Evolutionary conservation across 768 basidiomycete genomes (phyloP).

Genomic region (Agrocybe chaxingu): DNA sequence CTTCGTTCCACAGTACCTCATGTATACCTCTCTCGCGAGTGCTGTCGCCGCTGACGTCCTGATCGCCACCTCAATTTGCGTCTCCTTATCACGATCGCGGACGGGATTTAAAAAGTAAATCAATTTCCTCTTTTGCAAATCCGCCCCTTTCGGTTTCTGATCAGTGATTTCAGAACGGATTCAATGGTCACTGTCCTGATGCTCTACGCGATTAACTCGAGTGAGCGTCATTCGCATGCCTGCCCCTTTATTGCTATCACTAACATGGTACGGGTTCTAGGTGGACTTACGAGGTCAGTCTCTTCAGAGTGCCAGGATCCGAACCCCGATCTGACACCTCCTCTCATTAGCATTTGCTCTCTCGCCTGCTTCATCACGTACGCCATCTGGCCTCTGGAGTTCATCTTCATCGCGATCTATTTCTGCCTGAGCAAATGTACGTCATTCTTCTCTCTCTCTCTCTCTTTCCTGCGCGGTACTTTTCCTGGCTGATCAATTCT

Average conservation of each 20-base stretch:
- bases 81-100: constrained; percentile 43
- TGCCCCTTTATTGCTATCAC: neutral
- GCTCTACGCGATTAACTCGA: constrained; percentile 47
- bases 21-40: constrained; percentile 28
- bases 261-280: constrained; percentile 10
- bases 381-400: constrained; percentile 39
- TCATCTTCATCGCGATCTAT: constrained; percentile 44
- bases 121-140: neutral
- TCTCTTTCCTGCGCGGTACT: neutral
- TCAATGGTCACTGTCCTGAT: constrained; percentile 41
- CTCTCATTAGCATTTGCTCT: constrained; percentile 22
- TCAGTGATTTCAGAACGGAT: constrained; percentile 33
- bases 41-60: constrained; percentile 38
- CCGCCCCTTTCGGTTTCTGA: neutral
- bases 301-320: neutral
- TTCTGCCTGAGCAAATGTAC: constrained; percentile 43
- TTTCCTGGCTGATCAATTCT: neutral
- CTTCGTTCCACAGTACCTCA: constrained; percentile 18
- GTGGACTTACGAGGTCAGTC: constrained; percentile 30
- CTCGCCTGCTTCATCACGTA: constrained; percentile 30
- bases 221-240: constrained; percentile 24
- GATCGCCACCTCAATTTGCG: constrained; percentile 42
- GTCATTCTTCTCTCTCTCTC: constrained; percentile 3
- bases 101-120: constrained; percentile 47
- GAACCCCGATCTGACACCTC: neutral